A percentile compares a stretch with the other conserved stretches of the same genome.
phyloP scores from a whole-genome alignment of 23 red algal genomes.

The Gracilariopsis chorda region DNA sequence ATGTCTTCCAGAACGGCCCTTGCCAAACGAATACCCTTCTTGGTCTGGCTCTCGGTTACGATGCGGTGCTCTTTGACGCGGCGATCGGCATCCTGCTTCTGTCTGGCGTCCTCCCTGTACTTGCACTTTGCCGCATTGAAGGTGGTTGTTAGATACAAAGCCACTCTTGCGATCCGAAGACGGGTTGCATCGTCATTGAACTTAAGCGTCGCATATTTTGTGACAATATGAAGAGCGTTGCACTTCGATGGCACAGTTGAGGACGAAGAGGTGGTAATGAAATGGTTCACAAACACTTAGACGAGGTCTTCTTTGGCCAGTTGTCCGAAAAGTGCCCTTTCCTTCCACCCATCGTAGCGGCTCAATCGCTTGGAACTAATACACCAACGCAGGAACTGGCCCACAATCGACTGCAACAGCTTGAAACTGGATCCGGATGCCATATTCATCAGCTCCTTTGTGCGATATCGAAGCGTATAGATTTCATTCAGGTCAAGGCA shows the following conservation, averaged over 20 bases:
- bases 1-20: neutral
- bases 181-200: neutral
- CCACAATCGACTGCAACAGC: neutral
- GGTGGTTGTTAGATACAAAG: neutral
- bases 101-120: neutral
- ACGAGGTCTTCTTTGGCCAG: neutral
- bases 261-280: neutral
- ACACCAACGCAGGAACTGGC: neutral
- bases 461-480: neutral
- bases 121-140: neutral
- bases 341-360: neutral
- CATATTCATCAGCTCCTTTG: too few relatives aligned
- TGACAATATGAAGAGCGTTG: neutral
- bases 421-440: neutral
- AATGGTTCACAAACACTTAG: neutral
- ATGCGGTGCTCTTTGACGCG: neutral
- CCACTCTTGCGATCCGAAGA: neutral
- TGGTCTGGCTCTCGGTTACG: neutral
- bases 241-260: neutral
- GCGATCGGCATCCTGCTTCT: neutral
- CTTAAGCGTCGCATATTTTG: neutral
- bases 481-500: neutral
- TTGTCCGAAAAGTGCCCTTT: neutral
- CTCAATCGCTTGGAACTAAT: neutral
- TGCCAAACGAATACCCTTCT: neutral